Evolutionary conservation across 495 filamentous ascomycete species (phyloP).

Genomic region (Annulohypoxylon moriforme): DNA sequence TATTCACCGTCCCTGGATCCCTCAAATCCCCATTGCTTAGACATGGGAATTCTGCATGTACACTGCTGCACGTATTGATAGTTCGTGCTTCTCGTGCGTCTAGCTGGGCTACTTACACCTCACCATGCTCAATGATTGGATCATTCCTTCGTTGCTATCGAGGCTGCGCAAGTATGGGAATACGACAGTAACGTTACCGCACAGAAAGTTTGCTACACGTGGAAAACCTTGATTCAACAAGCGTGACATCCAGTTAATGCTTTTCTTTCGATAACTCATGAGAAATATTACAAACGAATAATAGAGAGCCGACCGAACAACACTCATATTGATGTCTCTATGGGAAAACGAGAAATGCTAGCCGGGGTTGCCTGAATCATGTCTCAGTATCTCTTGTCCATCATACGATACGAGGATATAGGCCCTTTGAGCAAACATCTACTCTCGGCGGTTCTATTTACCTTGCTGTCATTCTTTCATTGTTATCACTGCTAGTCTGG

Average conservation of each 20-base stretch:
- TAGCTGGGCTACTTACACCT: slow-evolving; percentile 10
- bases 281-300: not conserved
- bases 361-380: slow-evolving; percentile 8
- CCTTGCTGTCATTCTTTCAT: not conserved
- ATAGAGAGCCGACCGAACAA: not conserved
- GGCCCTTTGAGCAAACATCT: slow-evolving; percentile 3
- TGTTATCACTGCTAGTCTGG: not conserved
- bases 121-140: slow-evolving; percentile 11
- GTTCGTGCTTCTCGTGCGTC: not conserved
- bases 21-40: not conserved
- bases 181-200: slow-evolving; percentile 40
- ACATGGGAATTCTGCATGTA: not conserved
- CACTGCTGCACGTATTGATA: not conserved
- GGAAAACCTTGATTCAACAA: slow-evolving; percentile 16
- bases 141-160: slow-evolving; percentile 7
- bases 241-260: not conserved
- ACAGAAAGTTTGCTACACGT: not conserved
- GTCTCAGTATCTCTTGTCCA: slow-evolving; percentile 10
- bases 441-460: not conserved
- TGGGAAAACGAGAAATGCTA: not conserved
- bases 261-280: not conserved
- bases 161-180: slow-evolving; percentile 15
- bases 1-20: not conserved
- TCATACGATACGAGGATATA: not conserved
- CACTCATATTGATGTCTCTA: slow-evolving; percentile 1